A percentile compares a stretch with the other conserved stretches of the same genome.
phyloP scores from a whole-genome alignment of 106 monocot species.

The Hemerocallis citrina region DNA sequence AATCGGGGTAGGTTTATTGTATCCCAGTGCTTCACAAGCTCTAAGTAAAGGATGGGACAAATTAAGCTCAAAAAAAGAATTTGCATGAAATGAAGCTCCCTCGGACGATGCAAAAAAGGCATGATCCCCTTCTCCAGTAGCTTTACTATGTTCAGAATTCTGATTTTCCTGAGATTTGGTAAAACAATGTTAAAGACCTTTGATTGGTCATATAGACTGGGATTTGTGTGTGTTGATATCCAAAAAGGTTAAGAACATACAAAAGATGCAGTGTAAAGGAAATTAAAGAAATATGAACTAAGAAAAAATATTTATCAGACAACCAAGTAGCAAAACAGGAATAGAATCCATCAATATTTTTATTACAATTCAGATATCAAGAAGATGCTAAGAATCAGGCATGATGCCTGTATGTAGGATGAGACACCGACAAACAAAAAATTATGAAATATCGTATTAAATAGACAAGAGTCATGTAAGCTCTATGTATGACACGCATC shows the following conservation, averaged over 20 bases:
- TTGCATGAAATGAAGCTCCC: slow-evolving; percentile 84
- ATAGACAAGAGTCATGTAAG: too few relatives aligned
- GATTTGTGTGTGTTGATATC: background rate
- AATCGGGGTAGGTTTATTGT: slow-evolving; percentile 93
- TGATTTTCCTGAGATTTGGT: slow-evolving; percentile 17
- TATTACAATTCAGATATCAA: background rate
- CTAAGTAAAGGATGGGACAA: slow-evolving; percentile 83
- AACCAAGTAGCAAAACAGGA: too few relatives aligned
- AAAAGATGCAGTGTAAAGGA: background rate
- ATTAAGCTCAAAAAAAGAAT: slow-evolving; percentile 87
- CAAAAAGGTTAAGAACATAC: background rate
- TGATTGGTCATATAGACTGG: background rate
- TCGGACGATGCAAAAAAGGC: slow-evolving; percentile 80
- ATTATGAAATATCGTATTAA: too few relatives aligned
- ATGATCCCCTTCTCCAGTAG: background rate
- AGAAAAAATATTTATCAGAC: too few relatives aligned
- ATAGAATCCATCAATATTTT: background rate
- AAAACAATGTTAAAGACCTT: background rate
- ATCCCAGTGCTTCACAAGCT: slow-evolving; percentile 92
- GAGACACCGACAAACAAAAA: too few relatives aligned
- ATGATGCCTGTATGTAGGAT: too few relatives aligned
- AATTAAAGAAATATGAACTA: background rate
- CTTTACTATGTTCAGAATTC: slow-evolving; percentile 12
- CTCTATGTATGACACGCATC: too few relatives aligned
- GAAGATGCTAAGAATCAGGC: background rate